Evolutionary conservation across 2,329 filamentous ascomycete species (phyloP), one percentile per base, ranked within the genome.

Genomic region (Pyricularia grisea): DNA sequence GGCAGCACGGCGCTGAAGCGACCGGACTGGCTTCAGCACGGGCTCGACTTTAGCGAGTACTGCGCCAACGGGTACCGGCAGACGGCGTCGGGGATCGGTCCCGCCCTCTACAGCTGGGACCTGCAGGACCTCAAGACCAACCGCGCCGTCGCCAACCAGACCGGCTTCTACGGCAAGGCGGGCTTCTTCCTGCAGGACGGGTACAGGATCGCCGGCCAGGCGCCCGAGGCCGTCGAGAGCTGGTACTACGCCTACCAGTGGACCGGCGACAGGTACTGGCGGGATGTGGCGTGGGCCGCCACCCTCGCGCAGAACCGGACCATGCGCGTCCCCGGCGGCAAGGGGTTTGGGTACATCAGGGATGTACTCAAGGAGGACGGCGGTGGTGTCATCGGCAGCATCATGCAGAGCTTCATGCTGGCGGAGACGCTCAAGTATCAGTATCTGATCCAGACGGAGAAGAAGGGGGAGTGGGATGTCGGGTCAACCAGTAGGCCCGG

Each of bases 31-130:
- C 58, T 76, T 90, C 9, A 79, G 83, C 2, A 80, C 85, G 23
- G 88, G 86, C 1, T 80, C 81, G 69, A 84, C 85, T 73, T 78
- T 91, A 2, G 85, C 85, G 0, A 81, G 86, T 69, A 88, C 0
- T 91, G 88, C 73, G 81, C 89, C 12, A 90, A 86, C 80, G 82
- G 83, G 0, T 91, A 91, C 75, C 79, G 83, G 50, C 79, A 81
- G 23, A 86, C 85, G 71, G 81, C 83, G 0, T 84, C 82, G 0
- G 87, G 86, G 2, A 86, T 90, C 69, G 87, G 87, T 80, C 87
- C 87, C 0, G 87, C 42, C 20, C 42, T 55, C 17, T 55, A 55
- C 42, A 55, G 42, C 42, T 55, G 42, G 42, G 42, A 55, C 42
- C 42, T 55, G 42, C 42, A 55, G 7, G 20, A n/a, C 17, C 42